Conservation (phyloP, 140 eudicot genomes). For the Senecio squalidus region DNA sequence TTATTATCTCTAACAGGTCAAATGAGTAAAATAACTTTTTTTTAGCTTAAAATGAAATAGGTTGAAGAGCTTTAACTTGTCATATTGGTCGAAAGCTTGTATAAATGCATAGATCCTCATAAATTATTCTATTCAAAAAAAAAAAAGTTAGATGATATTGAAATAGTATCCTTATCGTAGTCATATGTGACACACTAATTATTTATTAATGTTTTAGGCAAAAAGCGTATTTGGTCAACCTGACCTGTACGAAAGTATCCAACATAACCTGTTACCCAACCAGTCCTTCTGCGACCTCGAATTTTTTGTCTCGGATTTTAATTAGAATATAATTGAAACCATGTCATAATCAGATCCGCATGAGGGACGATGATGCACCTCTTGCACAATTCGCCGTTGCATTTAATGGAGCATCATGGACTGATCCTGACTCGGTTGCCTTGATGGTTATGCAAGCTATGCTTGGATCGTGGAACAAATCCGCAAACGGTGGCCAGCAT, state of each 20-base stretch:
- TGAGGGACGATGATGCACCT: constrained; percentile 79
- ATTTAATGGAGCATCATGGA: constrained; percentile 87
- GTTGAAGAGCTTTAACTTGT: background rate
- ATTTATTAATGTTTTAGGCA: too few relatives aligned
- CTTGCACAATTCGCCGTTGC: constrained; percentile 96
- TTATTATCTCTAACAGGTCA: background rate
- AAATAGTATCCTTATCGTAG: too few relatives aligned
- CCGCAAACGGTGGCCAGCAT: constrained; percentile 76
- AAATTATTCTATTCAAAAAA: background rate
- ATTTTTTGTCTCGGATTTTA: too few relatives aligned
- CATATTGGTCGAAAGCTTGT: background rate
- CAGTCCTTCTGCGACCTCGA: too few relatives aligned
- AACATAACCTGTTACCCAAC: too few relatives aligned
- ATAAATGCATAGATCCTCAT: background rate
- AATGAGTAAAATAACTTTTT: background rate
- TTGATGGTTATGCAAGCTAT: constrained; percentile 92
- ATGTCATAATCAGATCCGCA: constrained; percentile 59
- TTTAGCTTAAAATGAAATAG: background rate
- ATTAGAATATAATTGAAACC: background rate
- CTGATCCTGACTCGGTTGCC: constrained; percentile 93
- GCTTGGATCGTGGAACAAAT: constrained; percentile 86
- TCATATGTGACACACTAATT: too few relatives aligned
- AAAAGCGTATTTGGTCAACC: too few relatives aligned
- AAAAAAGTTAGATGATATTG: too few relatives aligned
- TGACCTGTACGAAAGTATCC: too few relatives aligned